Base-by-base conservation (phyloP, 1,139 yeast genomes). In the Yamadazyma friedrichii region DNA sequence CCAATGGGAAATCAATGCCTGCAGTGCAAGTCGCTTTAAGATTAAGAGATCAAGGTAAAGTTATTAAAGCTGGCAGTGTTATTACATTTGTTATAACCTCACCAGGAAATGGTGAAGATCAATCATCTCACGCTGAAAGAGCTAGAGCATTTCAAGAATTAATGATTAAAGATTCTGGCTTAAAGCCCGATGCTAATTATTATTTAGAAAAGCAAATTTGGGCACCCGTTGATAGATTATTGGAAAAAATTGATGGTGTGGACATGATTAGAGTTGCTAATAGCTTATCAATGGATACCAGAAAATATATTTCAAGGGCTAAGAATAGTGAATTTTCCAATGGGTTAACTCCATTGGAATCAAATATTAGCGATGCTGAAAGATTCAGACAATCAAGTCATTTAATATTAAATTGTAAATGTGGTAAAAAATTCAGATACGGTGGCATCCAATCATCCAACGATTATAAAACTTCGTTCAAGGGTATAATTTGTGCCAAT, bases 11-110 rank as follows among this genome's bases (percentile, higher is more conserved):
- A 54, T 71, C 78, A 17, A 86, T 88, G 91, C 96, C 98, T 2
- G 89, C 91, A 26, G 96, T 94, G 11, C 95, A 85, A 59, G 97
- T 89, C 31, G 99, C 98, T 0, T 69, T 88, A 46, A 76, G 95
- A 52, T 73, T 88, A 61, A 72, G 87, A 49, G 78, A 76, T 9
- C 82, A 80, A 50, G 98, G 98, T 29, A 91, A 88, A 53, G 82
- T 86, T 32, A 78, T 94, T 43, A 84, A 84, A 49, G 93, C 95
- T 2, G 96, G 96, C 25, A 86, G 85, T 55, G 98, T 94, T 37
- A 84, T 94, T 41, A 86, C 96, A 0, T 94, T 76, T 65, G 86
- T 93, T 29, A 83, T 93, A 32, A 81, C 94, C 1, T 63, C 70
- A 0, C 61, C 66, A 1, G 37, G 41, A 2, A 64, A 62, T 29